Percentiles rank a stretch among this genome's conserved stretches.
phyloP scores from a whole-genome alignment of 805 yeast genomes.

The Candida ipomoeae region DNA sequence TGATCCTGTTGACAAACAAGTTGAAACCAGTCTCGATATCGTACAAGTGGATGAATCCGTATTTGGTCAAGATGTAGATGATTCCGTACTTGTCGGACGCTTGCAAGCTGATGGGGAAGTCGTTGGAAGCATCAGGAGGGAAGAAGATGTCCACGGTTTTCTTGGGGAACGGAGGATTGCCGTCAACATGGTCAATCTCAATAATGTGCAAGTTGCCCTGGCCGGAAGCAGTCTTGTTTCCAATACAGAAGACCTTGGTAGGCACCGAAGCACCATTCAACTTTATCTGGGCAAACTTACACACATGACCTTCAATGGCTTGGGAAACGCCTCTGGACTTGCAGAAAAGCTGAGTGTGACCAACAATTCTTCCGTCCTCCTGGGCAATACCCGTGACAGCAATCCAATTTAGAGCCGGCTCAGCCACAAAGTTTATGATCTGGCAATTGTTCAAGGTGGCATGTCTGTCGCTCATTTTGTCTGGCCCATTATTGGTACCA shows the following conservation, averaged over 20 bases:
- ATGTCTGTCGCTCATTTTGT: conserved; percentile 77
- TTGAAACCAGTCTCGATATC: conserved; percentile 91
- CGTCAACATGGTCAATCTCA: conserved; percentile 91
- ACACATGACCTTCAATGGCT: conserved; percentile 97
- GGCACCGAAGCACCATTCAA: conserved; percentile 69
- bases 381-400: conserved; percentile 94
- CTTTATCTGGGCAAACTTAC: conserved; percentile 73
- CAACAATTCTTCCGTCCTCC: conserved; percentile 90
- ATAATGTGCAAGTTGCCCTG: conserved; percentile 79
- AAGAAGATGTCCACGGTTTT: conserved; percentile 89
- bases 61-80: conserved; percentile 84
- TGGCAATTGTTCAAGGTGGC: conserved; percentile 73
- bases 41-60: conserved; percentile 93
- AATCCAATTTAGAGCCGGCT: conserved; percentile 81
- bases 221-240: conserved; percentile 75
- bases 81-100: conserved; percentile 84
- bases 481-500: conserved; percentile 74
- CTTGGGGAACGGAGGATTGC: conserved; percentile 80
- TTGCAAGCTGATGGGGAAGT: conserved; percentile 92
- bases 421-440: conserved; percentile 85
- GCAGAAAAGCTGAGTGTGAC: conserved; percentile 90
- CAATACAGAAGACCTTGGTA: conserved; percentile 88
- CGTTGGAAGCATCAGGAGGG: conserved; percentile 94
- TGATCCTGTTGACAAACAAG: conserved; percentile 92
- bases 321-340: conserved; percentile 89